Conservation (phyloP, 202 grass and related monocot genomes). For the Schoenoplectus tabernaemontani region DNA sequence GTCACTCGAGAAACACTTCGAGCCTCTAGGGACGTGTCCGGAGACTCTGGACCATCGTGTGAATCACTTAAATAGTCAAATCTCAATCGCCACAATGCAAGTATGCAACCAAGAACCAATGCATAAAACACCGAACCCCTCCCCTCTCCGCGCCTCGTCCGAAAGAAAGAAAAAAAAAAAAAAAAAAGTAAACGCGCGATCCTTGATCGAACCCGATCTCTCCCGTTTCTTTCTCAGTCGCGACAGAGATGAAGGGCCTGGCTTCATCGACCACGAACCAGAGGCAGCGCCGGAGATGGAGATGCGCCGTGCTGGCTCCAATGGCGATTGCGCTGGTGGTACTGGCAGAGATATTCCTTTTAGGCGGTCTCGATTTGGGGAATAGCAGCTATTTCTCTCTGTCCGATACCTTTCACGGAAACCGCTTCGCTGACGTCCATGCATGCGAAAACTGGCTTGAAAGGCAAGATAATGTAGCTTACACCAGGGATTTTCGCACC, state of each 20-base stretch:
- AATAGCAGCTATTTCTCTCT: slow-evolving; percentile 19
- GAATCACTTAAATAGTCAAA: no score
- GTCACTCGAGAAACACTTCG: no score
- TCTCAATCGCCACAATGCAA: background rate
- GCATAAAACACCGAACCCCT: background rate
- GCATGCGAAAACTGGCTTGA: slow-evolving; percentile 30
- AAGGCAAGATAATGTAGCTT: slow-evolving; percentile 20
- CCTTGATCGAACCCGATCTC: background rate
- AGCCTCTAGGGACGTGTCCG: no score
- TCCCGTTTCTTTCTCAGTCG: background rate
- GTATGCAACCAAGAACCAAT: no score
- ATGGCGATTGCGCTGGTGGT: slow-evolving; percentile 29
- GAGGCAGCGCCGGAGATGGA: slow-evolving; percentile 1
- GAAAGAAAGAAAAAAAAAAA: background rate
- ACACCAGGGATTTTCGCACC: slow-evolving; percentile 24
- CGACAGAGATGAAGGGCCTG: background rate
- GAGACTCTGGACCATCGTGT: background rate
- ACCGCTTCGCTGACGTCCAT: background rate
- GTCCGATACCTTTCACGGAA: background rate
- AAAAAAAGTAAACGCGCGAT: background rate
- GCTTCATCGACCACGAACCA: background rate
- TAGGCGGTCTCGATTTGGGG: slow-evolving; percentile 28
- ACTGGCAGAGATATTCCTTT: slow-evolving; percentile 23
- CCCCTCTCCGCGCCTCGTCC: background rate
- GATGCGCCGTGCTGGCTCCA: background rate